Evolutionary conservation across 805 yeast genomes (phyloP).

Genomic region (Wickerhamomyces strasburgensis): DNA sequence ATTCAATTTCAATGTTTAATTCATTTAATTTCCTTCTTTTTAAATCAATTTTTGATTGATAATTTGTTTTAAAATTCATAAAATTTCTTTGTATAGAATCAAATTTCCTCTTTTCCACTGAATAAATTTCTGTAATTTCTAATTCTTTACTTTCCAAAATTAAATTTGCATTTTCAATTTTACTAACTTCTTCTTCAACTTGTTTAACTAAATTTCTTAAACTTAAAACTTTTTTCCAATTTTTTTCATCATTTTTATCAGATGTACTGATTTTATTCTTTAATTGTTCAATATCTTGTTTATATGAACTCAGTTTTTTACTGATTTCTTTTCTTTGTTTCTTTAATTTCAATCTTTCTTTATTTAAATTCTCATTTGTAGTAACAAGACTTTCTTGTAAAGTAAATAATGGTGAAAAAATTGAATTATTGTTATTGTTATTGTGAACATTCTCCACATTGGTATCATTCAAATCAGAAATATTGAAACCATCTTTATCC

Average conservation of each 20-base stretch:
- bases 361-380: conserved; percentile 52
- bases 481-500: conserved; percentile 18
- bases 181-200: conserved; percentile 22
- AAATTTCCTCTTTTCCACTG: conserved; percentile 33
- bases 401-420: conserved; percentile 57
- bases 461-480: conserved; percentile 28
- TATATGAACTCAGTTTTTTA: conserved; percentile 44
- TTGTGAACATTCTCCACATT: conserved; percentile 9
- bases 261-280: conserved; percentile 42
- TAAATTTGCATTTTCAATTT: conserved; percentile 13
- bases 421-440: conserved; percentile 16
- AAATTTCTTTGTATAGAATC: conserved; percentile 32
- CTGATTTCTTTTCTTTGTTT: conserved; percentile 53
- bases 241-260: conserved; percentile 53
- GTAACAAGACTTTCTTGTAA: conserved; percentile 61
- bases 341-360: conserved; percentile 54
- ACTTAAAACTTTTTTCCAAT: conserved; percentile 19
- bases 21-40: conserved; percentile 21
- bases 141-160: conserved; percentile 24
- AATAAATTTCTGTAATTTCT: conserved; percentile 34
- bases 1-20: conserved; percentile 27
- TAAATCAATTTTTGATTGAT: conserved; percentile 22
- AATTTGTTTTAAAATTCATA: conserved; percentile 28
- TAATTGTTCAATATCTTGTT: conserved; percentile 52
- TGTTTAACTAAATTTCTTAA: conserved; percentile 21